A percentile compares a stretch with the other conserved stretches of the same genome.
phyloP scores from a whole-genome alignment of 306 rosid genomes.

The Casuarina cunninghamiana region DNA sequence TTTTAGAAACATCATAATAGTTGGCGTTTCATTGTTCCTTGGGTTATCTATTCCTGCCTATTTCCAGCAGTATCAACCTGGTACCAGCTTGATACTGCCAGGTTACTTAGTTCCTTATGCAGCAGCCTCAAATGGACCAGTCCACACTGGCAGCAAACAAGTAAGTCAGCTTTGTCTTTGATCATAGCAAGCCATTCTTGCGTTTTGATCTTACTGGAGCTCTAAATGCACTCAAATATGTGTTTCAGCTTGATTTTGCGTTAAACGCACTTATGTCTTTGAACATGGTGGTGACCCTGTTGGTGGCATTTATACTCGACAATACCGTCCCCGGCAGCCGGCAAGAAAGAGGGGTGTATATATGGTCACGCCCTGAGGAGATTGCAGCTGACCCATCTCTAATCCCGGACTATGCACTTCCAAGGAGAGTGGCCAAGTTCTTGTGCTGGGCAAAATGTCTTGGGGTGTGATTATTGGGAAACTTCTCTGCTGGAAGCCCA shows the following conservation, averaged over 20 bases:
- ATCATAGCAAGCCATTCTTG: too few relatives aligned
- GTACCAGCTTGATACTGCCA: slow-evolving; percentile 67
- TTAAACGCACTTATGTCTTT: slow-evolving; percentile 77
- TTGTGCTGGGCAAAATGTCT: slow-evolving; percentile 52
- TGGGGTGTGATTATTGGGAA: slow-evolving; percentile 42
- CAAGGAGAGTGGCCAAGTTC: slow-evolving; percentile 47
- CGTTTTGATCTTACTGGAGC: background rate
- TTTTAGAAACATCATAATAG: slow-evolving; percentile 76
- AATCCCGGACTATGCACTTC: slow-evolving; percentile 67
- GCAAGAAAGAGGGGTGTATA: slow-evolving; percentile 80
- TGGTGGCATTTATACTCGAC: slow-evolving; percentile 74
- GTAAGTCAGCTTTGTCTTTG: slow-evolving; percentile 35
- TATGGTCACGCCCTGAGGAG: slow-evolving; percentile 68
- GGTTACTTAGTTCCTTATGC: slow-evolving; percentile 82
- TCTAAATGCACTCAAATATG: background rate
- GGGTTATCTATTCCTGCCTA: slow-evolving; percentile 94
- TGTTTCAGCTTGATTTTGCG: slow-evolving; percentile 77
- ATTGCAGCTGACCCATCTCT: slow-evolving; percentile 53
- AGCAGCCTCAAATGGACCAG: slow-evolving; percentile 91
- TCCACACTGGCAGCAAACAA: slow-evolving; percentile 58
- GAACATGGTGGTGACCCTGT: slow-evolving; percentile 92
- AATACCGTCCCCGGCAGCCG: slow-evolving; percentile 83
- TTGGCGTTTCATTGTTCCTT: slow-evolving; percentile 83
- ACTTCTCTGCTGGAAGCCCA: background rate
- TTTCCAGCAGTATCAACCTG: slow-evolving; percentile 84